Base-by-base conservation (phyloP, 1,284 basidiomycete genomes). In the Leccinum griseonigrum region DNA sequence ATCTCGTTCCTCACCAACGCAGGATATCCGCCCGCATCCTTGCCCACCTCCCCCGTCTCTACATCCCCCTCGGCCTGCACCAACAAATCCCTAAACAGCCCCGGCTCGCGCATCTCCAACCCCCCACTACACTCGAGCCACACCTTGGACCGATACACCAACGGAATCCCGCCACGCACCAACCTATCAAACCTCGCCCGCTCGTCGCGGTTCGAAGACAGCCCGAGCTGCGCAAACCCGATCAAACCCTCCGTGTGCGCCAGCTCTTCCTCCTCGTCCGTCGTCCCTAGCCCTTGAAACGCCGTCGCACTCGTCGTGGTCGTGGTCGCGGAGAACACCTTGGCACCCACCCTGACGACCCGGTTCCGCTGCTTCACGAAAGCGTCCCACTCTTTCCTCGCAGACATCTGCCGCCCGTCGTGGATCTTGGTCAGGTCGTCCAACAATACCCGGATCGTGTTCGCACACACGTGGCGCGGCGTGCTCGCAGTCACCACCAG, bases 81-180 rank as follows among this genome's bases (percentile, higher is more conserved):
- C 28, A 97, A 78, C 61, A 98, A 77, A 72, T 98, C 97, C 57
- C 85, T 81, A 73, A 98, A 99, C 62, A 92, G 76, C 2, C 97
- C 97, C 0, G 97, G 97, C 69, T 98, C 95, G 61, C 87, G 86
- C 78, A 95, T 88, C 74, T 98, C 95, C 68, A 93, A 80, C 1
- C 91, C 95, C 1, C 95, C 95, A 62, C 90, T 94, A 73, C 94
- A 97, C 77, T 99, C 97, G 60, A 91, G 77, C 92, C 94, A 96
- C 46, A 94, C 83, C 71, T 97, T 95, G 31, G 90, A 83, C 8
- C 97, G 85, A 71, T 97, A 96, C 40, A 84, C 85, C 29, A 98
- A 82, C 8, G 97, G 97, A 26, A 98, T 91, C 0, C 97, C 97
- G 54, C 80, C 84, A 57, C 92, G 79, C 28, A 97, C 86, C 3